A percentile compares a stretch with the other conserved stretches of the same genome.
These are phyloP conservation scores for Erysimum pusillum DNA, from an alignment of 441 rosid genomes.

Conservation along the genomic window DNA sequence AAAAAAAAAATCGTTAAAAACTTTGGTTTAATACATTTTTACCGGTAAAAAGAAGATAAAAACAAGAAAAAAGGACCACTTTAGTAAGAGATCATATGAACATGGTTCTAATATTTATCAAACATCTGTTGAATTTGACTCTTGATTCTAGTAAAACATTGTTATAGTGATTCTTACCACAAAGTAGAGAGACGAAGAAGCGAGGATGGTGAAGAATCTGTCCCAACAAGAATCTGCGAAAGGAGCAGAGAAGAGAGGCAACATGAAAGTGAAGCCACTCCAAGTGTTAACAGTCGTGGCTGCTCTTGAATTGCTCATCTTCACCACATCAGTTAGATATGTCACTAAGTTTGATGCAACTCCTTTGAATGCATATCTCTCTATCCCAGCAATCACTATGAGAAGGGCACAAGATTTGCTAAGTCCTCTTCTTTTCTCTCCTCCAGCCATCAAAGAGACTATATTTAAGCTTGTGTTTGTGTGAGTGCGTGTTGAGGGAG, in stretches of 20 bases:
- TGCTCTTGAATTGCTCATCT: constrained; percentile 86
- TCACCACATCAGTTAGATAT: constrained; percentile 81
- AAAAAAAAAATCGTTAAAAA: neutral
- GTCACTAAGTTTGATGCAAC: constrained; percentile 93
- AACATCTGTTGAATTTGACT: neutral
- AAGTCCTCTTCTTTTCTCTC: constrained; percentile 55
- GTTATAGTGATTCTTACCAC: constrained; percentile 58
- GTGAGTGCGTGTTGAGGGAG: neutral
- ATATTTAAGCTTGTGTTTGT: constrained; percentile 29
- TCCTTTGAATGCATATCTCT: constrained; percentile 97
- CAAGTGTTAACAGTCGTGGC: constrained; percentile 91
- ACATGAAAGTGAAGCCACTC: constrained; percentile 88
- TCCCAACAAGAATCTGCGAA: constrained; percentile 87
- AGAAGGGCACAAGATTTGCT: constrained; percentile 81
- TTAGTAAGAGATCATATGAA: constrained; percentile 38
- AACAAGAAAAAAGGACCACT: constrained; percentile 3
- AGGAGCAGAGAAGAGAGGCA: constrained; percentile 86
- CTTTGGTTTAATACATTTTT: neutral
- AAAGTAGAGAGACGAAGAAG: constrained; percentile 77
- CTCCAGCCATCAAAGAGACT: constrained; percentile 50
- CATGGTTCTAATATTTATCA: constrained; percentile 45
- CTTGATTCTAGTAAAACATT: neutral
- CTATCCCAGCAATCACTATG: constrained; percentile 86
- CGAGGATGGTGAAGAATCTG: constrained; percentile 71
- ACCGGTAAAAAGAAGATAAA: neutral